Evolutionary conservation across 2,329 filamentous ascomycete species (phyloP), one percentile per base, ranked within the genome.

Genomic region (Lasiodiplodia citricola): DNA sequence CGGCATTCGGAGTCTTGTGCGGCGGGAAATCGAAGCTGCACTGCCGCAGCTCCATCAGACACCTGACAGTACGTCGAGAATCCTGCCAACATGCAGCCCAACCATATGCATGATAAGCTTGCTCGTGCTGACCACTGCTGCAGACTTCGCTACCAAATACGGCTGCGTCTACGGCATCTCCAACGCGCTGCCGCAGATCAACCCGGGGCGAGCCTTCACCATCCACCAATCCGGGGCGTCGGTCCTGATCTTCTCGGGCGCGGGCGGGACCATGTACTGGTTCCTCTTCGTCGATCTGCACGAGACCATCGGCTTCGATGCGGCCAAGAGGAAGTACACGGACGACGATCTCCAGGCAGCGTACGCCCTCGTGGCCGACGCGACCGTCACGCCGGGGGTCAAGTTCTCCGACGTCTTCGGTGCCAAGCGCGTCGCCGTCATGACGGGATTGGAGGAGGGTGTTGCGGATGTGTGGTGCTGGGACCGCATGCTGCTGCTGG

Each of bases 381-480:
- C 74, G n/a, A 73, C 73, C 5, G 50, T 82, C 18, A 72, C 73
- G 2, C 74, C 74, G 1, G 73, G 67, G 0, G 14, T 80, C 13
- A 75, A 70, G 1, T 80, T 83, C 67, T 72, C 72, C 0, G 75
- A 82, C 14, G 41, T 83, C 2, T 82, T 76, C 74, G 65, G 75
- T 50, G 67, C 66, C 6, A 67, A 73, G 47, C 68, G 35, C 11
- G 71, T 67, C 4, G 74, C 57, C 37, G 73, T 68, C 54, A 71
- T 77, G 37, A 71, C 78, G 7, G 70, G 72, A 65, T 55, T 81
- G 16, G 76, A 81, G 63, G 80, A 83, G 70, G 78, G 78, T 35
- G 75, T 82, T 1, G 76, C 80, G 13, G 70, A 77, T 10, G 74
- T 75, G 38, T 83, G 82, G 79, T 75, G 79, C 62, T 81, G 75